Percentiles rank a stretch among this genome's conserved stretches.
Evolutionary conservation across 805 yeast species (phyloP).

Genomic region (Barnettozyma pratensis): DNA sequence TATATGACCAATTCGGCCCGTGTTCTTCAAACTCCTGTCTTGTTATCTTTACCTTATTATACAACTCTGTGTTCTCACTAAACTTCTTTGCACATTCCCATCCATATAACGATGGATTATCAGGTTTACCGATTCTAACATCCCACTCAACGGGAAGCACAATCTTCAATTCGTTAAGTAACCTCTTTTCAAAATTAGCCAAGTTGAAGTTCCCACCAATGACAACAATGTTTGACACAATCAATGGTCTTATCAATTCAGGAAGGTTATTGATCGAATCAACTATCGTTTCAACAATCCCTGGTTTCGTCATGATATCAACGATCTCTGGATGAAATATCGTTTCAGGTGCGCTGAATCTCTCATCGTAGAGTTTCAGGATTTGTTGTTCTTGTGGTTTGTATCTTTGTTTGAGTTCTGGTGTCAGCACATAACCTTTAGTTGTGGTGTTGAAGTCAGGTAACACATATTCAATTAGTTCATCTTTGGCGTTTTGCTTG

Average conservation of each 20-base stretch:
- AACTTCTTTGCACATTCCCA: constrained; percentile 53
- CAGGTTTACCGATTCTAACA: constrained; percentile 40
- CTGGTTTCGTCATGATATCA: constrained; percentile 69
- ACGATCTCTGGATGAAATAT: constrained; percentile 81
- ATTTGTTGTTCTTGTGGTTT: constrained; percentile 54
- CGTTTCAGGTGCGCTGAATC: constrained; percentile 84
- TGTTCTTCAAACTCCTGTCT: constrained; percentile 81
- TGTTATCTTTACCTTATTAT: constrained; percentile 54
- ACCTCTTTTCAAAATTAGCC: constrained; percentile 59
- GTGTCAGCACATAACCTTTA: constrained; percentile 60
- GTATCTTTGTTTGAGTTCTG: constrained; percentile 24
- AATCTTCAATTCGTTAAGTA: constrained; percentile 55
- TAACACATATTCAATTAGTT: constrained; percentile 64
- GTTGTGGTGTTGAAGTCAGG: constrained; percentile 84
- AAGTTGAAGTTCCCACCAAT: constrained; percentile 80
- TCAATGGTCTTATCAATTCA: constrained; percentile 63
- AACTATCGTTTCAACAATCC: constrained; percentile 64
- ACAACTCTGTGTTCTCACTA: constrained; percentile 24
- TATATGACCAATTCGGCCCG: constrained; percentile 50
- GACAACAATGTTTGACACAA: constrained; percentile 72
- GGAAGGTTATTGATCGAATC: constrained; percentile 70
- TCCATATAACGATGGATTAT: constrained; percentile 39
- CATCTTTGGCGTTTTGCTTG: constrained; percentile 24
- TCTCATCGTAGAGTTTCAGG: constrained; percentile 69
- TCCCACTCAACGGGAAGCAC: constrained; percentile 71